Evolutionary conservation across 2,329 filamentous ascomycete species (phyloP), one percentile per base, ranked within the genome.

Genomic region (Aspergillus proliferans): DNA sequence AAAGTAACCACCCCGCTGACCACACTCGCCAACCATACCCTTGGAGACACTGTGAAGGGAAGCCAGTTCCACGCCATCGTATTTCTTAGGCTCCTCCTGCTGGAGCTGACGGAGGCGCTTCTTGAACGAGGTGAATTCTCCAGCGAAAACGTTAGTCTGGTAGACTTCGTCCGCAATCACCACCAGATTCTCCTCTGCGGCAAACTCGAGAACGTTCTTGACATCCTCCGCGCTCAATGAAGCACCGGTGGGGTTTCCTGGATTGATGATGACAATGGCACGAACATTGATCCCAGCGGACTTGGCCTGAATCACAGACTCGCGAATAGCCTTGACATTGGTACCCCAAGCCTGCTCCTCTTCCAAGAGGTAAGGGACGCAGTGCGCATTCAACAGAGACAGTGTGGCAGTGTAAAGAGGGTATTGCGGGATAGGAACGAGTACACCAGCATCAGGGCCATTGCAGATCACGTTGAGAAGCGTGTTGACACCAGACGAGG

Each of bases 21-120:
- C 93, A 69, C 93, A 98, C 77, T 98, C 93, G 66, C 93, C 93
- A 7, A 96, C 88, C 91, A 98, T 97, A 63, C 93, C 93, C 81
- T 98, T 98, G 67, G 89, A 95, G 48, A 94, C 80, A 62, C 86
- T 92, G 79, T 98, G 92, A 57, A 98, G 78, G 46, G 89, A 95
- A 44, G 86, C 92, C 50, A 98, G 82, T 76, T 97, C 91, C 52
- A 98, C 77, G 58, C 81, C 70, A 71, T 95, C 87, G 73, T 89
- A 97, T 68, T 83, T 84, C 63, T 83, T 87, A 1, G 86, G 82
- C 41, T 78, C 71, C 65, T 85, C 74, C 69, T 85, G 77, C 71
- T 97, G 92, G 62, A 97, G 75, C 59, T 86, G 66, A 55, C 91
- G 83, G 45, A 98, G 81, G 38, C 86, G 84, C 61, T 87, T 84